Conservation (phyloP, 1,284 basidiomycete species). For the Exobasidium cylindrosporum region DNA sequence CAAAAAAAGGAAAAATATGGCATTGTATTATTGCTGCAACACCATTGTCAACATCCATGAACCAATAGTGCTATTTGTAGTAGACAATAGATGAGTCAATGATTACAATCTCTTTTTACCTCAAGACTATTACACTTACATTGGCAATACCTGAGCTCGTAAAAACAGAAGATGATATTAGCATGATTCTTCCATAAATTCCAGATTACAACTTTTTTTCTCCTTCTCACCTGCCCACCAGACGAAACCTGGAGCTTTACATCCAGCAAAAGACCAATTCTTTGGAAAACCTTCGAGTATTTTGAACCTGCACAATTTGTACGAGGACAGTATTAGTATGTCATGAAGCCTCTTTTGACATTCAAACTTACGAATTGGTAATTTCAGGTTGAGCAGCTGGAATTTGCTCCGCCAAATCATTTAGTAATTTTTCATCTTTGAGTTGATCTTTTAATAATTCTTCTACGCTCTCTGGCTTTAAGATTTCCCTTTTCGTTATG, state of each 20-base stretch:
- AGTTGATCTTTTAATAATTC: conserved; percentile 35
- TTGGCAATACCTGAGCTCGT: conserved; percentile 11
- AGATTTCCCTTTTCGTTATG: conserved; percentile 32
- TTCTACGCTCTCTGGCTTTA: conserved; percentile 31
- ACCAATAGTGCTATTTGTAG: conserved; percentile 28
- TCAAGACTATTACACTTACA: not conserved
- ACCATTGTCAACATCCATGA: conserved; percentile 25
- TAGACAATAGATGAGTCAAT: conserved; percentile 17
- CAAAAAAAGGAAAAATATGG: conserved; percentile 30
- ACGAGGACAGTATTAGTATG: no score
- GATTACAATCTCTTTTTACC: conserved; percentile 6
- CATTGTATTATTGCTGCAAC: conserved; percentile 30
- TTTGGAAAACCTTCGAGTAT: conserved; percentile 26
- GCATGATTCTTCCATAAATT: not conserved
- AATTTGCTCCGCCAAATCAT: conserved; percentile 28
- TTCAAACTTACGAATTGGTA: conserved; percentile 17
- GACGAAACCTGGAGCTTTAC: conserved; percentile 9
- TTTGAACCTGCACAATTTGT: conserved; percentile 14
- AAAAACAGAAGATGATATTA: not conserved
- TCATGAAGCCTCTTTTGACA: no score
- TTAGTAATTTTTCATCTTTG: conserved; percentile 19
- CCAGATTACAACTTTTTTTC: conserved; percentile 13
- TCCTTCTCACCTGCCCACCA: conserved; percentile 17
- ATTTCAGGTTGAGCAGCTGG: conserved; percentile 21
- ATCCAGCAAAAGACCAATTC: conserved; percentile 28